phyloP scores from a whole-genome alignment of 306 rosid species.

The Begonia masoniana region DNA sequence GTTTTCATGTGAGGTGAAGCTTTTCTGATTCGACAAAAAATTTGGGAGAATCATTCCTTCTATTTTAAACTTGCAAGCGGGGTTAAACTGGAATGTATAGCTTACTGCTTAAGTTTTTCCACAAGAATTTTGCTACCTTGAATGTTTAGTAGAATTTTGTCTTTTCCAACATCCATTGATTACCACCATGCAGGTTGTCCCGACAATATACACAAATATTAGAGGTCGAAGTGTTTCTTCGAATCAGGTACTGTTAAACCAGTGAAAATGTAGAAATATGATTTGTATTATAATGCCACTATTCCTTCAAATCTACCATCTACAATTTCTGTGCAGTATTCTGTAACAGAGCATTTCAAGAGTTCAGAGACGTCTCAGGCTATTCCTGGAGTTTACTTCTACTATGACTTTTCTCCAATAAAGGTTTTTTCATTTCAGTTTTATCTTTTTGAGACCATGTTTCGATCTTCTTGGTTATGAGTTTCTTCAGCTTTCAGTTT shows the following conservation, averaged over 20 bases:
- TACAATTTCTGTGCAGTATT: conserved; percentile 46
- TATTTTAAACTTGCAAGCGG: too few relatives aligned
- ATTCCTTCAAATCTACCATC: conserved; percentile 5
- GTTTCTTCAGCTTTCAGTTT: too few relatives aligned
- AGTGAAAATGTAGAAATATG: too few relatives aligned
- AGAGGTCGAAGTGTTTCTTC: conserved; percentile 57
- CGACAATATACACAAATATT: conserved; percentile 50
- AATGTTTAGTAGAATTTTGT: not conserved
- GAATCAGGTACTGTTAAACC: conserved; percentile 58
- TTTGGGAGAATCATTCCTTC: too few relatives aligned
- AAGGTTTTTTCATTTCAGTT: conserved; percentile 36
- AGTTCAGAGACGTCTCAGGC: conserved; percentile 36
- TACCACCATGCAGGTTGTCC: conserved; percentile 60
- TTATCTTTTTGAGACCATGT: not conserved
- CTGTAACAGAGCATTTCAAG: conserved; percentile 88
- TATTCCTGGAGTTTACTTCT: conserved; percentile 73
- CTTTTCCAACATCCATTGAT: not conserved
- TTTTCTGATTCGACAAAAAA: too few relatives aligned
- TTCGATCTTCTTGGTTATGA: too few relatives aligned
- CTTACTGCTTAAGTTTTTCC: too few relatives aligned
- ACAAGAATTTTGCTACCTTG: too few relatives aligned
- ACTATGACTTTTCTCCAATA: conserved; percentile 74
- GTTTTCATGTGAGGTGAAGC: too few relatives aligned
- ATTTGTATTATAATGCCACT: too few relatives aligned
- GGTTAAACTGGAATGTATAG: too few relatives aligned